phyloP scores from a whole-genome alignment of 495 filamentous ascomycete species.

The Neurospora africana region DNA sequence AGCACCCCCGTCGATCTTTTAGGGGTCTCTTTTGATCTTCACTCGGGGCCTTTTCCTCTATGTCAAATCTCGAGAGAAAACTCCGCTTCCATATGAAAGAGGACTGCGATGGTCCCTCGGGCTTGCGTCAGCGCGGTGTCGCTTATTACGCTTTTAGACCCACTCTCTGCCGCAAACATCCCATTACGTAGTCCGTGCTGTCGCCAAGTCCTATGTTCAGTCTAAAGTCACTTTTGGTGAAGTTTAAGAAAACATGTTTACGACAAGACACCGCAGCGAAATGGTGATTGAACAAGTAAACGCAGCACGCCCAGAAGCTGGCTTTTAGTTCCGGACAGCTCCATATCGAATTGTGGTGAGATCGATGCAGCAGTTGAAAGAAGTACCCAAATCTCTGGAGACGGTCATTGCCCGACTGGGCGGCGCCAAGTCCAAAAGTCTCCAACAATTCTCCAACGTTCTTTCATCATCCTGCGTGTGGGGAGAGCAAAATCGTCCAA shows the following conservation, averaged over 20 bases:
- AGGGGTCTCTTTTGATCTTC: neutral
- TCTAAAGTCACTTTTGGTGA: neutral
- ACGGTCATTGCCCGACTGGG: neutral
- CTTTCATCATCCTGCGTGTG: neutral
- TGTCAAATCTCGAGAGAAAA: neutral
- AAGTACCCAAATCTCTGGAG: neutral
- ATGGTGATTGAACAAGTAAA: neutral
- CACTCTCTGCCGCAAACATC: neutral
- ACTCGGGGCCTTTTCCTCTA: neutral
- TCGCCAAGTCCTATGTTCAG: neutral
- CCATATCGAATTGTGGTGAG: neutral
- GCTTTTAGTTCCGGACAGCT: neutral
- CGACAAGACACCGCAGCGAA: neutral
- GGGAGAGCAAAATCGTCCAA: neutral
- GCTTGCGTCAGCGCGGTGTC: neutral
- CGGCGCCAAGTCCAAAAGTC: neutral
- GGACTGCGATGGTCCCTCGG: neutral
- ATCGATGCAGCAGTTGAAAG: neutral
- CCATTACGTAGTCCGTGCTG: neutral
- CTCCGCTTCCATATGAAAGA: neutral
- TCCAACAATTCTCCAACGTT: neutral
- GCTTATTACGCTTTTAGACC: neutral
- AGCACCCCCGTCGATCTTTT: neutral
- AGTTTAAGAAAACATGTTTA: neutral
- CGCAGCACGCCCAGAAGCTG: neutral